Evolutionary conservation across 2,329 filamentous ascomycete species (phyloP), one percentile per base, ranked within the genome.

Genomic region (Stemphylium beticola): DNA sequence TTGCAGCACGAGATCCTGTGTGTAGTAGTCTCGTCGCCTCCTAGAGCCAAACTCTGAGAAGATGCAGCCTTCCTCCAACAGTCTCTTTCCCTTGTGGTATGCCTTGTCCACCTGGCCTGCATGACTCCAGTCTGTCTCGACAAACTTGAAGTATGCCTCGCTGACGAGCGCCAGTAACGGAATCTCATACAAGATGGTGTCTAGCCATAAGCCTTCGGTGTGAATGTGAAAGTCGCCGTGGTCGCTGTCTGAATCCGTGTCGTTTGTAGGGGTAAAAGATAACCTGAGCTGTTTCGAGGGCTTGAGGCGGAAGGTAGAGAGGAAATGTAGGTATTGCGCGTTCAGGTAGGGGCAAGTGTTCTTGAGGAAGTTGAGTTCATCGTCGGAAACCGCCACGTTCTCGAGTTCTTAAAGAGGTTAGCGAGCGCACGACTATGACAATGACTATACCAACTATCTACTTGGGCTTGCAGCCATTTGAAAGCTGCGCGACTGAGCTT

Each of bases 121-220:
- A 68, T 98, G 90, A 66, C 85, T 88, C 95, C 95, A 99, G 73
- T 97, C 93, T 47, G 79, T 91, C 72, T 99, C 92, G 80, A 92
- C 91, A 77, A 96, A 98, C 71, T 91, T 92, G 83, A 99, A 99
- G 79, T 97, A 99, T 44, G 95, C 92, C 76, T 99, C 93, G 42
- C 92, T 97, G 1, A 93, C 91, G 61, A 99, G 77, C 2, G 96
- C 92, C 17, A 99, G 83, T 18, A 99, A 83, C 0, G 95, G 95
- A 53, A 99, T 97, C 78, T 99, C 95, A 78, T 99, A 99, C 20
- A 99, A 85, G 53, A 99, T 99, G 0, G 95, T 98, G 64, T 97
- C 92, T 8, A 92, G 85, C 95, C 95, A 99, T 49, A 87, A 81
- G 9, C 95, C 95, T 65, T 87, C 87, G 60, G 96, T 88, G 36